Base-by-base conservation (phyloP, 805 yeast genomes). In the Trichomonascus vanleenenianus region DNA sequence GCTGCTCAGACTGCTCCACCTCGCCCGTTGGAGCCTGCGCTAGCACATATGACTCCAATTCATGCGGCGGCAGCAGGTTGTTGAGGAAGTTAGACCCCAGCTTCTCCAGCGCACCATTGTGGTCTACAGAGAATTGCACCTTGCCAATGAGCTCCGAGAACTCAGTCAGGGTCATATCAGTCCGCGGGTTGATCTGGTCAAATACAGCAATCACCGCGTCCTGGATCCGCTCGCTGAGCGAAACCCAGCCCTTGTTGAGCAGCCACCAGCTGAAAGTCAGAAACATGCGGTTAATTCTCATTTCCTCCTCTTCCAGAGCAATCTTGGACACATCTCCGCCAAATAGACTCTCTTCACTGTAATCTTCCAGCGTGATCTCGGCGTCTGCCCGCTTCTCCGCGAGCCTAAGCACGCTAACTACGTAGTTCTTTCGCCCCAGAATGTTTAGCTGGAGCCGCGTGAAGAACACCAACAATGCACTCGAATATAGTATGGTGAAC, bases 221-320 rank as follows among this genome's bases (percentile, higher is more conserved):
- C 55, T 78, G 77, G 25, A 86, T 76, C 16, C 72, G 63, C 25
- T 70, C 65, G 18, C 76, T 71, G 31, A 85, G 65, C 30, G 71
- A 66, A 18, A 71, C 56, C 88, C 93, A 87, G 0, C 97, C 97
- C 52, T 80, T 77, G 62, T 91, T 88, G 42, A 91, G 69, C 39
- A 91, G 63, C 96, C 96, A 91, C 96, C 97, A 91, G 50, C 89
- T 82, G 50, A 87, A 75, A 0, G 95, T 83, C 40, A 91, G 70
- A 60, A 84, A 91, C 42, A 87, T 83, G 56, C 93, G 91, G 58
- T 81, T 78, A 53, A 75, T 75, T 32, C 65, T 69, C 32, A 51
- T 37, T 31, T 55, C 59, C 43, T 57, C 55, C 25, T 54, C 59
- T 18, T 56, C 61, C 32, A 51, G 16, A 10, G 54, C 53, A 16